Base-by-base conservation (phyloP, 352 stramenopile species). In the Plasmopara halstedii region DNA sequence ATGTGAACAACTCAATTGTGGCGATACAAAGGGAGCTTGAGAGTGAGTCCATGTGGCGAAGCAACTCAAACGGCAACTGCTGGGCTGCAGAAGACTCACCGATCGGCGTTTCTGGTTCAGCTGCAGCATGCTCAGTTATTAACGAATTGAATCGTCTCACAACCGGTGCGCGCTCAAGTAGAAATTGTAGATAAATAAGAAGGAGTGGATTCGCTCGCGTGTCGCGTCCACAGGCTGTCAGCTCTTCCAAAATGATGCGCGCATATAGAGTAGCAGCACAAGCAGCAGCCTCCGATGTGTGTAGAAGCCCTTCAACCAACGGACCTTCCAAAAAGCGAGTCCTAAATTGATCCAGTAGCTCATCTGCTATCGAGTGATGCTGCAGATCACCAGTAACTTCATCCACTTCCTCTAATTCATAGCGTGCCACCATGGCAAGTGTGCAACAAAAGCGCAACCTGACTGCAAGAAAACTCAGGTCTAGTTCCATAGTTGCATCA, bases 401-500 rank as follows among this genome's bases (percentile, higher is more conserved):
- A 32, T 83, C 53, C 14, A 58, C 21, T 44, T 83, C 62, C 29
- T 73, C 40, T 22, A 90, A 53, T 37, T 91, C 70, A 42, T 72
- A 88, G 11, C 71, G 75, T 14, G 75, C 82, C 18, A 91, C 78
- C 82, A 94, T 91, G 0, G 73, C 59, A 14, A 94, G 58, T 13
- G 82, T 91, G 19, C 74, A 88, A 50, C 82, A 94, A 48, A 94
- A 94, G 1, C 79, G 82, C n/a, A 94, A 45, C 4, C 79, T 63
- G 1, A 71, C 62, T 23, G 80, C 72, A 1, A 94, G 61, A 9
- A 64, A 57, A 21, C 76, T 62, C 2, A 94, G 50, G 15, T 87
- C 74, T 14, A 53, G 46, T 3, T 73, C 65, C 43, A 83, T 76
- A 8, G 46, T 58, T n/a, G 53, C 54, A 47, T 66, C 56, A 7